Conservation (phyloP, 2,329 filamentous ascomycete species). For the Ophiocordyceps camponoti-saundersi region DNA sequence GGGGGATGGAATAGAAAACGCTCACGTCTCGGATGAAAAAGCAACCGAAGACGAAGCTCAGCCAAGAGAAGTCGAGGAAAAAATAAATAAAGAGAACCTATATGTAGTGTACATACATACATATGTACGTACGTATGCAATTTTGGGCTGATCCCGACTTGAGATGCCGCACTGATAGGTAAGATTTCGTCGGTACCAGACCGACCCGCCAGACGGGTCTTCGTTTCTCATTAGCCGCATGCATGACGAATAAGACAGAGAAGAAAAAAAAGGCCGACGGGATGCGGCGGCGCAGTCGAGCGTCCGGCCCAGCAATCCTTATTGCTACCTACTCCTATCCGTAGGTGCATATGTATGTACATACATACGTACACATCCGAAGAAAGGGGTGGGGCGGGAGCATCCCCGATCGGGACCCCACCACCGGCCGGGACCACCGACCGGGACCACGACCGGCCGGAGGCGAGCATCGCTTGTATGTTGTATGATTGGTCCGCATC, state of each 20-base stretch:
- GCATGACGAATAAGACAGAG: not conserved
- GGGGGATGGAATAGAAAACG: too few relatives aligned
- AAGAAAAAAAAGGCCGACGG: not conserved
- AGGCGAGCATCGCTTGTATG: not conserved
- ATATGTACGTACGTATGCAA: not conserved
- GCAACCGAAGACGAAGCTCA: not conserved
- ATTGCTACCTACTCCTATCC: too few relatives aligned
- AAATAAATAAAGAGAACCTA: too few relatives aligned
- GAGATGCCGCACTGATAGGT: not conserved
- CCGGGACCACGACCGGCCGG: not conserved
- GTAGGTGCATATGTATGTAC: too few relatives aligned
- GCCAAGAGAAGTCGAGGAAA: not conserved
- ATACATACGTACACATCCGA: too few relatives aligned
- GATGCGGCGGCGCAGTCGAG: not conserved
- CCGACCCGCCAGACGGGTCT: too few relatives aligned
- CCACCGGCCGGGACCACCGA: not conserved
- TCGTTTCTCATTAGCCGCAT: not conserved
- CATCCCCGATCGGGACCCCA: not conserved
- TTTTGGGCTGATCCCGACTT: not conserved
- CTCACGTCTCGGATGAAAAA: not conserved
- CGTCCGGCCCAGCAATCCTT: too few relatives aligned
- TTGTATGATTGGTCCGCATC: not conserved
- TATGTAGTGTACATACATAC: too few relatives aligned
- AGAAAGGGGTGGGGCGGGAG: not conserved
- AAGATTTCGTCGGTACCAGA: not conserved